phyloP scores from a whole-genome alignment of 2,329 filamentous ascomycete species.

The Pseudogymnoascus sp. region DNA sequence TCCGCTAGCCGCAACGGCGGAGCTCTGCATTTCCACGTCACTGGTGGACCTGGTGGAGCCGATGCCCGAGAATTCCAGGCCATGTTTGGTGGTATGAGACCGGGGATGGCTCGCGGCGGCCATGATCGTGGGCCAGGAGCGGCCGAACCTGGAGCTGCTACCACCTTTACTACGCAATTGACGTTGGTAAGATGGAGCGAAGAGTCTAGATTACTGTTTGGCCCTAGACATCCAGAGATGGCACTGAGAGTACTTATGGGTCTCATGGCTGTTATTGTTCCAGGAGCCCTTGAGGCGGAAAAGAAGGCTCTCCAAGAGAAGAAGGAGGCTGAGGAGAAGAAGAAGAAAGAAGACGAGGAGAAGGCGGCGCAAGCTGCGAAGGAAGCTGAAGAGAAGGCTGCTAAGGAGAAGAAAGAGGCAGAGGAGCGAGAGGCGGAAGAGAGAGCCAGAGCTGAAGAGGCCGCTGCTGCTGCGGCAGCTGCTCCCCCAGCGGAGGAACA shows the following conservation, averaged over 20 bases:
- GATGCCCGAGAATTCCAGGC: conserved; percentile 45
- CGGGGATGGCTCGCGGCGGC: conserved; percentile 23
- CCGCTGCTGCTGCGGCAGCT: conserved; percentile 42
- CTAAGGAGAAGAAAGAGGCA: conserved; percentile 61
- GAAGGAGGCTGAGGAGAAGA: conserved; percentile 52
- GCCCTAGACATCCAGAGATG: conserved; percentile 59
- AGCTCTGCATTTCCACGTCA: conserved; percentile 54
- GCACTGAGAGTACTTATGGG: conserved; percentile 59
- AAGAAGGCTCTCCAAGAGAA: conserved; percentile 57
- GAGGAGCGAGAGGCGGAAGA: conserved; percentile 69
- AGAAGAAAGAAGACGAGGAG: conserved; percentile 58
- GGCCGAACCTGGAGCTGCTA: conserved; percentile 26
- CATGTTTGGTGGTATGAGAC: conserved; percentile 25
- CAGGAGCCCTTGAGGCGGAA: conserved; percentile 75
- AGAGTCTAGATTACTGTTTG: conserved; percentile 82
- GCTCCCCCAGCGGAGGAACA: conserved; percentile 36
- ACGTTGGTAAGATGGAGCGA: conserved; percentile 80
- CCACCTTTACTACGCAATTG: conserved; percentile 57
- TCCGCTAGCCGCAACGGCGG: conserved; percentile 37
- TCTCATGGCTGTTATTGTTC: conserved; percentile 68
- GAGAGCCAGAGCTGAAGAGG: conserved; percentile 53
- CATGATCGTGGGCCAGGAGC: conserved; percentile 21
- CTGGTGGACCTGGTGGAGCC: conserved; percentile 41
- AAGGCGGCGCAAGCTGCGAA: conserved; percentile 61
- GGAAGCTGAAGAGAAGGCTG: conserved; percentile 61